Base-by-base conservation (phyloP, 1,284 basidiomycete species). In the Apiotrichum siamense region DNA sequence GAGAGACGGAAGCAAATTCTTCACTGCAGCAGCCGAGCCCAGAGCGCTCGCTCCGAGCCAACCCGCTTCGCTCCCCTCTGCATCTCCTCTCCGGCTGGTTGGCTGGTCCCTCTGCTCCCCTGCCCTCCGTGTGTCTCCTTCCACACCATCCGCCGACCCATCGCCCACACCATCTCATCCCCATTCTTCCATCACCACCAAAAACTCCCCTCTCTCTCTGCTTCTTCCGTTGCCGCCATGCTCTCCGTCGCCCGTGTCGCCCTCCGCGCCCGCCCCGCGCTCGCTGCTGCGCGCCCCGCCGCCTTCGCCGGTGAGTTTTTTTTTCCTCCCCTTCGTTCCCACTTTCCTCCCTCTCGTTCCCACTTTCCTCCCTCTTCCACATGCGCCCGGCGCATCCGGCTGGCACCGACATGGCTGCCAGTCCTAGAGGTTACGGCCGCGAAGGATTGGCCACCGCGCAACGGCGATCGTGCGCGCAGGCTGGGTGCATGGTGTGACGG, bases 171-270 rank as follows among this genome's bases (percentile, higher is more conserved):
- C 27, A 15, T 18, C 36, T 2, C 9, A 33, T 31, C 26, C 21
- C 29, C 27, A 29, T 24, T 40, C 32, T 21, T 23, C n/a, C 27
- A 11, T 37, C 13, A 26, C 15, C 13, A 24, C 44, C 27, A 20
- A 7, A 37, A 37, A 18, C 26, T n/a, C n/a, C 13, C 6, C 37
- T 24, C 21, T 24, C 21, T 21, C 20, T 24, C 21, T 23, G 11
- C 20, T 17, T 23, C 20, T 21, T 10, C 32, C 25, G 27, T 20
- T 35, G 11, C 29, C 44, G 39, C 47, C 33, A 65, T 66, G 61
- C 57, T 69, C 60, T 49, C 58, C 47, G 52, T 60, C 59, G 60
- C 64, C 49, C 64, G 67, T 47, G 55, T 61, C 48, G 59, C 66
- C 58, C 57, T 65, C 55, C 60, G 65, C 29, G 59, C 65, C 32